Percentiles rank a stretch among this genome's conserved stretches.
Conservation (phyloP, 2,329 filamentous ascomycete species). For the Talaromyces sp. region DNA sequence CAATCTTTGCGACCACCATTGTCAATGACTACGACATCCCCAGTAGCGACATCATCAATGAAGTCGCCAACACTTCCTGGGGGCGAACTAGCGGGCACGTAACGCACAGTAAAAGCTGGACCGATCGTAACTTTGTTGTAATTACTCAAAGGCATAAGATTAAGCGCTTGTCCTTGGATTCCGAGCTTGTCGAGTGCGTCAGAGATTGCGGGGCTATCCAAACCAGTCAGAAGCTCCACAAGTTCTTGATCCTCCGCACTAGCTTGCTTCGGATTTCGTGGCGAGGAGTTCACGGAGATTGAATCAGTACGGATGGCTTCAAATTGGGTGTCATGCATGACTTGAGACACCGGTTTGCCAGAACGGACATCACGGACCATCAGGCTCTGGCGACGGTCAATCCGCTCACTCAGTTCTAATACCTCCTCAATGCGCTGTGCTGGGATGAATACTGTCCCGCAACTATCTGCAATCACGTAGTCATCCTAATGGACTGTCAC, state of each 20-base stretch:
- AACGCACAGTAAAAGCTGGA: slow-evolving; percentile 34
- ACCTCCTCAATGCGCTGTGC: neutral
- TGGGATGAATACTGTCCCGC: neutral
- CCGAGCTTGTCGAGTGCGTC: neutral
- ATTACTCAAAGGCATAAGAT: slow-evolving; percentile 17
- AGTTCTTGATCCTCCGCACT: neutral
- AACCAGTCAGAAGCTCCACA: neutral
- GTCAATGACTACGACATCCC: slow-evolving; percentile 34
- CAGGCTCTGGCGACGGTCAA: neutral
- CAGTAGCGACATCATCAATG: slow-evolving; percentile 31
- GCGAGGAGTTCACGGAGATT: no score
- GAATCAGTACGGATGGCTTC: neutral
- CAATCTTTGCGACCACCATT: slow-evolving; percentile 35
- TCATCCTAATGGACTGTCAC: neutral
- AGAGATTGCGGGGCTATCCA: neutral
- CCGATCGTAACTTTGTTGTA: slow-evolving; percentile 31
- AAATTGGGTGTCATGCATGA: neutral
- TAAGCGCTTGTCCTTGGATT: neutral
- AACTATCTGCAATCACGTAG: neutral
- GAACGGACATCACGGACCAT: neutral
- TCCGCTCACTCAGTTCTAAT: neutral
- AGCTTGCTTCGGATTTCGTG: no score
- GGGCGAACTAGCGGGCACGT: slow-evolving; percentile 12
- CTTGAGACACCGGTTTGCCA: neutral
- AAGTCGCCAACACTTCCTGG: slow-evolving; percentile 29